Evolutionary conservation across 1,139 yeast genomes (phyloP).

Genomic region (Candida labiduridarum): DNA sequence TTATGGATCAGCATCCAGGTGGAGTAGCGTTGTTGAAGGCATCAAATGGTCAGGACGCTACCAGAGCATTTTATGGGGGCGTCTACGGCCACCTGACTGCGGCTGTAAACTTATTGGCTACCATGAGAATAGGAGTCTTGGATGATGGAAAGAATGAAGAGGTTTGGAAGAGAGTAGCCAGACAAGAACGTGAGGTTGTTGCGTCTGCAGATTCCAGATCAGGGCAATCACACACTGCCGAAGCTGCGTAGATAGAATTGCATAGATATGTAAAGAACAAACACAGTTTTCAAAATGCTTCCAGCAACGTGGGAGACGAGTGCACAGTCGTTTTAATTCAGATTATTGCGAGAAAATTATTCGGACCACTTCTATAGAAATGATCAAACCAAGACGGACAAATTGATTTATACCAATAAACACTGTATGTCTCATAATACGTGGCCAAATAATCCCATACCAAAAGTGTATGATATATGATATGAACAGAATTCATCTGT

Average conservation of each 20-base stretch:
- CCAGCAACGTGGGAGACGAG: too few species aligned
- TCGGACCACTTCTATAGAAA: too few species aligned
- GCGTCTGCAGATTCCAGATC: conserved; percentile 27
- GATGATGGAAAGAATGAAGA: conserved; percentile 85
- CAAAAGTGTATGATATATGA: too few species aligned
- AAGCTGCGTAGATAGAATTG: conserved; percentile 37
- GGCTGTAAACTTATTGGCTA: conserved; percentile 68
- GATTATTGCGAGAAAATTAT: too few species aligned
- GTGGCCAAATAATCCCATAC: too few species aligned
- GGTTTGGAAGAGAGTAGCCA: conserved; percentile 66
- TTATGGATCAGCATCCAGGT: conserved; percentile 74
- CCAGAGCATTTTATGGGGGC: conserved; percentile 73
- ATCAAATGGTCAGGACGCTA: conserved; percentile 72
- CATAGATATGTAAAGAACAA: too few species aligned
- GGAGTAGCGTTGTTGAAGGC: conserved; percentile 62
- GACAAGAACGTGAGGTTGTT: conserved; percentile 41
- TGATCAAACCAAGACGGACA: too few species aligned
- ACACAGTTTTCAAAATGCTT: too few species aligned
- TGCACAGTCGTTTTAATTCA: too few species aligned
- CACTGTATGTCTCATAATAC: too few species aligned
- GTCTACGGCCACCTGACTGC: conserved; percentile 77
- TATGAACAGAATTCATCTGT: too few species aligned
- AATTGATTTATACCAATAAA: too few species aligned
- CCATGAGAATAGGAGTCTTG: conserved; percentile 72
- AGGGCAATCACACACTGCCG: conserved; percentile 38